phyloP scores from a whole-genome alignment of 2,329 filamentous ascomycete genomes.

The Aureobasidium pullulans region DNA sequence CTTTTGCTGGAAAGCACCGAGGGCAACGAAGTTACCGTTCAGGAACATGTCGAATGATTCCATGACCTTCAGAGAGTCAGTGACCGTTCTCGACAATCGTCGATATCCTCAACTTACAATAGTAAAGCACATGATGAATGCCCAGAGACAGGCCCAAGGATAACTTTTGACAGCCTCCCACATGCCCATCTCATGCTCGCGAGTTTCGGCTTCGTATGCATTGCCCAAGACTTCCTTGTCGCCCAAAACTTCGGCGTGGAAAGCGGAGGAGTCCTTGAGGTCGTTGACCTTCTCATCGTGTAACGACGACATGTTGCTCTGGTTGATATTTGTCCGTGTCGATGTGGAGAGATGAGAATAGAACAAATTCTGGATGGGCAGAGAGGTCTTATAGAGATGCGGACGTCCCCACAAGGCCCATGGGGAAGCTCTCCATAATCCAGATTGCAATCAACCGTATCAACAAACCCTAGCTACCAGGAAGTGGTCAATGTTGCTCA shows the following conservation, averaged over 20 bases:
- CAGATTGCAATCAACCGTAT: not conserved
- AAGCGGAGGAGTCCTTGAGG: not conserved
- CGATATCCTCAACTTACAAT: constrained; percentile 38
- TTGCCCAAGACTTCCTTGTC: constrained; percentile 39
- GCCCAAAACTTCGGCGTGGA: not conserved
- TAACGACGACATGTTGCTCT: not conserved
- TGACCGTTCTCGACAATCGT: constrained; percentile 16
- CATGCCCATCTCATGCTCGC: constrained; percentile 45
- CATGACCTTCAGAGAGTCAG: constrained; percentile 47
- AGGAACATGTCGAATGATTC: constrained; percentile 58
- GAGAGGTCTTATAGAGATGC: not conserved
- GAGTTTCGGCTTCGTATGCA: constrained; percentile 51
- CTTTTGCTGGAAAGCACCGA: constrained; percentile 36
- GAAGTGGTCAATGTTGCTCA: not conserved
- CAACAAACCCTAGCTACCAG: not conserved
- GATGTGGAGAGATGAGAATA: not conserved
- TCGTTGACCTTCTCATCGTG: not conserved
- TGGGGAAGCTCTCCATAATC: not conserved
- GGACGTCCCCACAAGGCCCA: not conserved
- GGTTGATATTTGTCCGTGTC: not conserved
- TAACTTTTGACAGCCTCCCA: constrained; percentile 44
- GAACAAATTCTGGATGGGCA: not conserved
- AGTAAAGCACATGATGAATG: constrained; percentile 49
- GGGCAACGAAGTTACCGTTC: constrained; percentile 52
- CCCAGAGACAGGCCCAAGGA: constrained; percentile 48